Conservation (phyloP, 1,284 basidiomycete species). For the Vanrija pseudolonga region DNA sequence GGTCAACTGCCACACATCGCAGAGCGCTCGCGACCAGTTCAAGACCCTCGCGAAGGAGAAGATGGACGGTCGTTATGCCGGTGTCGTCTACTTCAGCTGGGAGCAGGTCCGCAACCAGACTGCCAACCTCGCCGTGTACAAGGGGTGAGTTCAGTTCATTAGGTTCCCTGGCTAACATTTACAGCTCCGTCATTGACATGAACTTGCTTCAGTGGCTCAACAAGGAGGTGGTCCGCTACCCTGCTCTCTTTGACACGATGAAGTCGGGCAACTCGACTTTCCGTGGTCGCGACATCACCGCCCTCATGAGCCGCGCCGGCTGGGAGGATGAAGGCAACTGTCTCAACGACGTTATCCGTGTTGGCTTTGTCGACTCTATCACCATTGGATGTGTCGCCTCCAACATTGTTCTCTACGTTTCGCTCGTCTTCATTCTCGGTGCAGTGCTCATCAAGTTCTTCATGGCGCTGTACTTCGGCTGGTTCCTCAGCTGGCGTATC, state of each 20-base stretch:
- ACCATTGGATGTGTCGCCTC: conserved; percentile 96
- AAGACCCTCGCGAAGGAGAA: background rate
- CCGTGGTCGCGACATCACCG: conserved; percentile 79
- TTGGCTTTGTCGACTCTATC: conserved; percentile 91
- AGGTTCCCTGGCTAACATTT: conserved; percentile 6
- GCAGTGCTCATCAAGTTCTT: conserved; percentile 92
- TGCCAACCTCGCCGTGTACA: conserved; percentile 84
- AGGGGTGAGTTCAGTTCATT: conserved; percentile 60
- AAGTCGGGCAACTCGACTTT: conserved; percentile 66
- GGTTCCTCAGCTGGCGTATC: conserved; percentile 93
- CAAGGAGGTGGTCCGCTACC: conserved; percentile 71
- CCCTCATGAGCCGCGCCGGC: conserved; percentile 67
- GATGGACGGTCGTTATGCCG: conserved; percentile 54
- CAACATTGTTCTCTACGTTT: conserved; percentile 87
- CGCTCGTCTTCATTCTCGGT: conserved; percentile 94
- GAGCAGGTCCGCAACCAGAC: conserved; percentile 65
- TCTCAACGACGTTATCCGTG: conserved; percentile 75
- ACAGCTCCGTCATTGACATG: conserved; percentile 81
- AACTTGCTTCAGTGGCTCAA: conserved; percentile 79
- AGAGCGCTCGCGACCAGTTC: conserved; percentile 57
- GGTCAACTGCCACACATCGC: conserved; percentile 70
- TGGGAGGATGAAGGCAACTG: conserved; percentile 66
- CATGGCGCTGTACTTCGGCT: conserved; percentile 95
- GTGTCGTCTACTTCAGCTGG: conserved; percentile 93
- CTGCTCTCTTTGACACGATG: conserved; percentile 74